Evolutionary conservation across 306 rosid species (phyloP), one percentile per base, ranked within the genome.

Genomic region (Fagus crenata): DNA sequence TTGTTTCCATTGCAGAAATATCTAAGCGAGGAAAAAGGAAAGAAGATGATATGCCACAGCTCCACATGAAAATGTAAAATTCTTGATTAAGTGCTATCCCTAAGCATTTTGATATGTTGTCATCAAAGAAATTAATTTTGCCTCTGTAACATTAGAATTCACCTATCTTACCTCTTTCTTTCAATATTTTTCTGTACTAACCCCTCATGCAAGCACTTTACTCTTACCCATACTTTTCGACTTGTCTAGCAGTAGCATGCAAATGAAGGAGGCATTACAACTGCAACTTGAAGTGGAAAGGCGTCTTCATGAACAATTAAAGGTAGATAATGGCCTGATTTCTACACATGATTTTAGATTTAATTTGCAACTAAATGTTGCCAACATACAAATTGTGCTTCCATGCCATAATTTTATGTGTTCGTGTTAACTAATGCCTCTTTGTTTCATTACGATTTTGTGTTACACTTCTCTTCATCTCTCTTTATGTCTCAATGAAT

Each of bases 211-310:
- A 43, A 8, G 7, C 3, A 43, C 49, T 43, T 43, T 42, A 54
- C 28, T 54, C 60, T 6, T 18, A 5, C 7, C 31, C 31, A 2
- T 55, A 28, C 61, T 55, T 55, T 32, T 22, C 11, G 7, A 32
- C 31, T 13, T 75, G 68, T 32, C 65, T 64, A 32, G 54, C 81
- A 87, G 88, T 72, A 78, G 68, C 0, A 79, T 51, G 79, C 88
- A 84, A 84, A 84, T 87, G 31, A 85, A 81, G 79, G 86, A 84
- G 68, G 74, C 86, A 39, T 39, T 43, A 0, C 71, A 84, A 60
- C 74, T 87, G 28, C 90, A 87, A 43, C 65, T 74, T 70, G 86
- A 87, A 55, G 81, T 82, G 28, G 58, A 75, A 69, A 84, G 60
- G 43, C 74, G 84, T 58, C 79, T 86, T 74, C 58, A 31, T 12